Evolutionary conservation across 768 basidiomycete genomes (phyloP).

Genomic region (Cystobasidium tubakii): DNA sequence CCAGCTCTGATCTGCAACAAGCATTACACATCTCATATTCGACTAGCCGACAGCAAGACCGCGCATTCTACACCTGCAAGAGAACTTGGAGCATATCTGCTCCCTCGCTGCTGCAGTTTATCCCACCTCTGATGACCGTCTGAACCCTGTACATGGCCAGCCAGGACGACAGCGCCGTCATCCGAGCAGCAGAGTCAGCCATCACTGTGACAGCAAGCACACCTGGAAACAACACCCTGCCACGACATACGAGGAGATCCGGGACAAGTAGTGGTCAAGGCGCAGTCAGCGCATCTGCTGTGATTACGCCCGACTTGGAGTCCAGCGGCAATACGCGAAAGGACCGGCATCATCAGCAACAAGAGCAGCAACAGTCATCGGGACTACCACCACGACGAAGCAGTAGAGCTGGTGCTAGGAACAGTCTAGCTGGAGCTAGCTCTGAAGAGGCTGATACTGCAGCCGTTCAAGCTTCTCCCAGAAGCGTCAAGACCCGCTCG

Average conservation of each 20-base stretch:
- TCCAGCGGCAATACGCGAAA: not conserved
- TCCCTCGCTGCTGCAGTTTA: not conserved
- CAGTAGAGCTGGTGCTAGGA: not conserved
- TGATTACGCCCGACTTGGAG: not conserved
- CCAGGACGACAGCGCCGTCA: slow-evolving; percentile 18
- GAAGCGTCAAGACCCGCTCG: not conserved
- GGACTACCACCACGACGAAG: not conserved
- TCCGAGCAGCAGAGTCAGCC: slow-evolving; percentile 15
- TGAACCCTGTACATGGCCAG: slow-evolving; percentile 9
- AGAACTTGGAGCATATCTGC: too few species aligned
- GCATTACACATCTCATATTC: too few species aligned
- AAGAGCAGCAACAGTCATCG: not conserved
- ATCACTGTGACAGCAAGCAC: not conserved
- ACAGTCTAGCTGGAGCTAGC: not conserved
- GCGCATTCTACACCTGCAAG: too few species aligned
- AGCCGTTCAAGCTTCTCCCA: not conserved
- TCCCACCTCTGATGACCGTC: not conserved
- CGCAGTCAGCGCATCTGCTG: not conserved
- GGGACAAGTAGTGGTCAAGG: not conserved
- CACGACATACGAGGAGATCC: not conserved
- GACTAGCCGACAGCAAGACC: too few species aligned
- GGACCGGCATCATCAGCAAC: not conserved
- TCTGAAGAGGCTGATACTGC: not conserved
- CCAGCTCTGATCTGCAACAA: too few species aligned
- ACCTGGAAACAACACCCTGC: not conserved